Base-by-base conservation (phyloP, 177 flowering plant genomes). In the Vitis hybrid region DNA sequence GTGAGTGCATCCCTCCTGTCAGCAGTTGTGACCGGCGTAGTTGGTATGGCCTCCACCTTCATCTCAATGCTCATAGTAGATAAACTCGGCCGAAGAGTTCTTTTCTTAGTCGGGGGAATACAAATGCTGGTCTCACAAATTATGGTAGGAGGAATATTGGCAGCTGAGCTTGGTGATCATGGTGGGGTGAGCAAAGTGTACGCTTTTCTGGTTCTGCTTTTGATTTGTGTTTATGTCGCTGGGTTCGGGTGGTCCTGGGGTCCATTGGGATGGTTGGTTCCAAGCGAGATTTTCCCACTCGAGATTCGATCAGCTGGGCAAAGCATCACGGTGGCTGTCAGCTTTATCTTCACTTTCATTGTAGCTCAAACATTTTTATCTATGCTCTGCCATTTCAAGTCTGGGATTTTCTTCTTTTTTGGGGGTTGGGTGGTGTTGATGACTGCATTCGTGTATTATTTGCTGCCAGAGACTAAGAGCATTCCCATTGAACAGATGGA, bases 241-340 rank as follows among this genome's bases (percentile, higher is more conserved):
- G 91, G 89, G 4, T 87, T 87, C 58, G 85, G 78, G 9, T 75
- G 75, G 78, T 87, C 91, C 6, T 88, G 81, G 85, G 92, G 85
- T 4, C 96, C 96, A 0, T 65, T 91, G 62, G 88, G 89, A 12
- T 88, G 92, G 90, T 70, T 51, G 84, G 85, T 17, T 34, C 45
- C 45, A 34, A 34, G 45, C 45, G 45, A 34, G 45, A 34, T 34
- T 5, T 34, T 34, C 45, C 45, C 45, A 6, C 45, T 34, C 45
- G 45, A 34, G 45, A 34, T 34, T 6, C 5, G 45, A 34, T 34
- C 45, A 34, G 45, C 45, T 34, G 45, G 7, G 45, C 26, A 26
- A 26, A 26, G 26, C 45, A 34, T 34, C 45, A 34, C 45, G 5
- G 45, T 34, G 26, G 8, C 45, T 0, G 45, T 34, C 45, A 34